Evolutionary conservation across 2,329 filamentous ascomycete genomes (phyloP).

Genomic region (Aureobasidium leucospermi): DNA sequence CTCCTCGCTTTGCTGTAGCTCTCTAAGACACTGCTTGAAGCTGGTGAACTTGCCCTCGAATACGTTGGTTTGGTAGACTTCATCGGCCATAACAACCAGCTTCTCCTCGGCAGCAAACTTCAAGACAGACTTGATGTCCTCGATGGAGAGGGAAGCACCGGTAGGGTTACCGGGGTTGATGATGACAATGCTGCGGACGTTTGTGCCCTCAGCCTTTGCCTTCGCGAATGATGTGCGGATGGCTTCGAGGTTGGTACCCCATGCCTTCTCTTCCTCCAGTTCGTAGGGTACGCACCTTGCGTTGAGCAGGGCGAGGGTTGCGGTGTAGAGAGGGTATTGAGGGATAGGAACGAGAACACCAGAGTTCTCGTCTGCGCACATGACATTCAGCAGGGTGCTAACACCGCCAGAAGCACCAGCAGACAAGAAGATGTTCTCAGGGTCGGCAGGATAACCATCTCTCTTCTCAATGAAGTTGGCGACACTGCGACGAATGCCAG

Average conservation of each 20-base stretch:
- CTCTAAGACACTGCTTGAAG: constrained; percentile 83
- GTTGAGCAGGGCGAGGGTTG: constrained; percentile 77
- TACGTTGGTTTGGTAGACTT: constrained; percentile 99
- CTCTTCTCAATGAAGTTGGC: constrained; percentile 84
- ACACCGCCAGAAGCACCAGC: constrained; percentile 90
- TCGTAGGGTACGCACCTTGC: constrained; percentile 87
- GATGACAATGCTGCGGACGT: constrained; percentile 87
- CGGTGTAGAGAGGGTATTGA: constrained; percentile 96
- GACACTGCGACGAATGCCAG: constrained; percentile 79
- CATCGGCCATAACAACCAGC: constrained; percentile 86
- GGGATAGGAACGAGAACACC: constrained; percentile 92
- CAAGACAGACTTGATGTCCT: constrained; percentile 77
- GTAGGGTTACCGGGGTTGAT: constrained; percentile 99
- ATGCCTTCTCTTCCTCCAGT: constrained; percentile 76
- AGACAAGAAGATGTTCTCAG: constrained; percentile 80
- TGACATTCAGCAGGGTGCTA: constrained; percentile 83
- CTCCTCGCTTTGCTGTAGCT: constrained; percentile 61
- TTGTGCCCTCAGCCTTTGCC: constrained; percentile 68
- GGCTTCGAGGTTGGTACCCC: constrained; percentile 78
- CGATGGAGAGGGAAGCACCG: constrained; percentile 71
- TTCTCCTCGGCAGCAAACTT: constrained; percentile 78
- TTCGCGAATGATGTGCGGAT: constrained; percentile 68
- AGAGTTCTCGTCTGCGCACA: constrained; percentile 68
- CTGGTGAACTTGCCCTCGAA: constrained; percentile 91
- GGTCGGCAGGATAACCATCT: constrained; percentile 79